phyloP scores from a whole-genome alignment of 495 filamentous ascomycete genomes.

The Elasticomyces elasticus region DNA sequence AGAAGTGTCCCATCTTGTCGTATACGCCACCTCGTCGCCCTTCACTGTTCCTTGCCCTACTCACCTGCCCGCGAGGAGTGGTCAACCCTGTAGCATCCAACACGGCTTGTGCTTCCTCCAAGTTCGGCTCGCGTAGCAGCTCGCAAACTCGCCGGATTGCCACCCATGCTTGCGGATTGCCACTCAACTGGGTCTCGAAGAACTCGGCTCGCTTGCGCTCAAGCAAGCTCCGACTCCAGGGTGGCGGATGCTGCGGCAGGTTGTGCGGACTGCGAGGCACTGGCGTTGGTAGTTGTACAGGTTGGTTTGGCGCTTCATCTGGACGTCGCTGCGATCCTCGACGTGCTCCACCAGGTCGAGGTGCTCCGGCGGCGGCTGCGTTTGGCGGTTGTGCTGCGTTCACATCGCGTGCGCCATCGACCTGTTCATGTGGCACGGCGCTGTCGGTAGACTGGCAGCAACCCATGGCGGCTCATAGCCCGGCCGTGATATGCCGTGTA shows the following conservation, averaged over 20 bases:
- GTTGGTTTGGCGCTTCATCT: slow-evolving; percentile 3
- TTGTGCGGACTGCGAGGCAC: slow-evolving; percentile 28
- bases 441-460: slow-evolving; percentile 11
- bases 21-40: slow-evolving; percentile 49
- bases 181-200: slow-evolving; percentile 64
- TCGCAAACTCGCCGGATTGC: slow-evolving; percentile 57
- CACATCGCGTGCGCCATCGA: not conserved
- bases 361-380: slow-evolving; percentile 5
- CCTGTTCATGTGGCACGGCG: not conserved
- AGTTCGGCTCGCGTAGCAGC: slow-evolving; percentile 48
- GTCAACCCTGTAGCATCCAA: slow-evolving; percentile 71
- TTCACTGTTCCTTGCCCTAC: slow-evolving; percentile 38
- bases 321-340: slow-evolving; percentile 9
- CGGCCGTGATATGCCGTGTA: not conserved
- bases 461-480: slow-evolving; percentile 7
- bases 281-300: slow-evolving; percentile 15
- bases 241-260: slow-evolving; percentile 26
- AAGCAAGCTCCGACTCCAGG: slow-evolving; percentile 42
- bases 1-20: slow-evolving; percentile 57
- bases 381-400: not conserved
- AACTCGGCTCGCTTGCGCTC: slow-evolving; percentile 36
- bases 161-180: slow-evolving; percentile 66
- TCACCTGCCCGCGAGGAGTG: slow-evolving; percentile 58
- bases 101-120: slow-evolving; percentile 67
- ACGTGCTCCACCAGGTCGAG: no score